Evolutionary conservation across 192 early-diverging fungal genomes (phyloP).

Genomic region (Haplosporangium gracile): DNA sequence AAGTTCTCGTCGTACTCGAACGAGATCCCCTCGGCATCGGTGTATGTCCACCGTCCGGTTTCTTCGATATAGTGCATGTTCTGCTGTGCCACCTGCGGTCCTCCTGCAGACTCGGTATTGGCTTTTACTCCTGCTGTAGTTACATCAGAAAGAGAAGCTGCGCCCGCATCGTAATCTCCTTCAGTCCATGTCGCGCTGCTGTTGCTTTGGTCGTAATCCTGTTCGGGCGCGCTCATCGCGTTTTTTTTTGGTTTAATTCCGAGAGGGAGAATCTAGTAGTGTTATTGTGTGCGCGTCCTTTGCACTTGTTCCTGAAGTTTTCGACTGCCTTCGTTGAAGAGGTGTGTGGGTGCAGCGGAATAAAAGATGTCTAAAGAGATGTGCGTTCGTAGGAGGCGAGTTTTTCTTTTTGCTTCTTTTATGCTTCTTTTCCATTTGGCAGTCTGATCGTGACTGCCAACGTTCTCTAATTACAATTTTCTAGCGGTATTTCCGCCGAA

Average conservation of each 20-base stretch:
- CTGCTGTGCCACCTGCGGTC: conserved; percentile 32
- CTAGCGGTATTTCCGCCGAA: conserved; percentile 31
- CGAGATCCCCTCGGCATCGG: conserved; percentile 81
- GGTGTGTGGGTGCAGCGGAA: neutral
- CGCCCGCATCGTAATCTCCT: neutral
- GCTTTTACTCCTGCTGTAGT: neutral
- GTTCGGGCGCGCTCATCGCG: neutral
- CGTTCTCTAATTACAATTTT: neutral
- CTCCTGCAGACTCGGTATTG: neutral
- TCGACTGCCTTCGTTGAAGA: neutral
- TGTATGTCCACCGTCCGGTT: conserved; percentile 82
- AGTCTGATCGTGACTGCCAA: neutral
- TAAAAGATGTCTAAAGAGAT: neutral
- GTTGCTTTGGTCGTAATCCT: neutral
- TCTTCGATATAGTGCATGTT: conserved; percentile 73
- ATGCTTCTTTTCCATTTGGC: neutral
- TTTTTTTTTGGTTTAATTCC: neutral
- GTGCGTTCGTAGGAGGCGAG: neutral
- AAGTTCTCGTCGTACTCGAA: conserved; percentile 88
- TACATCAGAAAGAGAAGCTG: neutral
- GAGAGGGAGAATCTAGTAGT: neutral
- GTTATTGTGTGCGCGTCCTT: neutral
- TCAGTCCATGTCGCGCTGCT: neutral
- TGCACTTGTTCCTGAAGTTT: neutral
- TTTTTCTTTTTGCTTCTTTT: neutral